Base-by-base conservation (phyloP, 371 early-diverging fungal genomes). In the Mortierella sp. region DNA sequence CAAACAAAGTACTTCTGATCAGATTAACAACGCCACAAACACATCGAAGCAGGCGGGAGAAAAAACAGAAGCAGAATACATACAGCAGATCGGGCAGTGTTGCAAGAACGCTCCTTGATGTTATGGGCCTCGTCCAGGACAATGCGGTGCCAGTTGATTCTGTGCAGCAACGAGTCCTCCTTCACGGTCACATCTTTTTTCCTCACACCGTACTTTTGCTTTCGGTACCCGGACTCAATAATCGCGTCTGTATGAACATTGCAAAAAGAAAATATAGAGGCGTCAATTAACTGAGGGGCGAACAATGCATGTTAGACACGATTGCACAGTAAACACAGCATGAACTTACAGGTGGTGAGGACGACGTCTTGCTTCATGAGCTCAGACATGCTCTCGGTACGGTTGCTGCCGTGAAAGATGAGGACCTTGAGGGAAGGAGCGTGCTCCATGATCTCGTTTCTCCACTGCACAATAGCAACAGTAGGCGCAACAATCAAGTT, bases 61-160 rank as follows among this genome's bases (percentile, higher is more conserved):
- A 40, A 2, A 40, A 40, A 40, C 43, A 40, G 4, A 6, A 40
- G 6, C 43, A 19, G 0, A 28, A 43, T 44, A 83, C 89, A 74
- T 89, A 92, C 93, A 40, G 96, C 95, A 2, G 97, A 93, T 73
- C 95, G 91, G 0, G 98, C 97, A 21, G 99, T 98, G 73, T 95
- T 97, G 77, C 94, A 94, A 13, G 94, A 91, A 59, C 98, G 91
- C 88, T 99, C 99, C 86, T 99, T 99, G 82, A 99, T 97, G 79
- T 96, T 92, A 88, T 99, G 99, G 1, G 99, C 99, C 84, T 98
- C 98, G 82, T 98, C 98, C 14, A 98, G 89, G 28, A 98, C 90
- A n/a, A 98, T 90, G 5, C 98, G 93, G 77, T 93, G 93, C 98
- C 98, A 98, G 0, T 92, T 67, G 37, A 97, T 89, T 4, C 89